A percentile compares a stretch with the other conserved stretches of the same genome.
These are phyloP conservation scores for Lycium ferocissimum DNA, from an alignment of 257 asterid genomes.

Conservation along the genomic window DNA sequence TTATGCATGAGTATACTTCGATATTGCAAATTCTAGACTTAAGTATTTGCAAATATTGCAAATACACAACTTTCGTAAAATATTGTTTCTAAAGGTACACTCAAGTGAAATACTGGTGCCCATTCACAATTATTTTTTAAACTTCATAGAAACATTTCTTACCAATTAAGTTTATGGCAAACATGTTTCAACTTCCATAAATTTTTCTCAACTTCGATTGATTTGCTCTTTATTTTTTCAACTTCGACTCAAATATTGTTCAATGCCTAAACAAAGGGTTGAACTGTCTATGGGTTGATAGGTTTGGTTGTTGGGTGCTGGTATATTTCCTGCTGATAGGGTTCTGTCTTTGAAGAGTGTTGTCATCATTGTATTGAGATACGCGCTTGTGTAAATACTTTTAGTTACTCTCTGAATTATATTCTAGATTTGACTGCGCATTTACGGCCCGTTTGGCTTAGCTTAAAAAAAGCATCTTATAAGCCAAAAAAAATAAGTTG, in stretches of 20 bases:
- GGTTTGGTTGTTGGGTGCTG: slow-evolving; percentile 13
- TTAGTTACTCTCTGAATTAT: not conserved
- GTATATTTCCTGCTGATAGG: not conserved
- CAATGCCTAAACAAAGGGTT: not conserved
- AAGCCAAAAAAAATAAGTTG: too few relatives aligned
- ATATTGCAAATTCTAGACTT: not conserved
- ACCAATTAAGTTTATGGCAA: not conserved
- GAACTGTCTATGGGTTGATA: not conserved
- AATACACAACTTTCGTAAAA: not conserved
- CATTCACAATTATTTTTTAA: not conserved
- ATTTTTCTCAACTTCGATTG: not conserved
- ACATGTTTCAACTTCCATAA: not conserved
- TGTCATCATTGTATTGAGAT: not conserved
- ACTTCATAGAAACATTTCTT: not conserved
- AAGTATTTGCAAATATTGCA: not conserved
- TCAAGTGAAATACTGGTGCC: not conserved
- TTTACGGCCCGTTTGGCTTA: too few relatives aligned
- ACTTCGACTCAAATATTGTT: not conserved
- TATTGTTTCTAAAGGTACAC: not conserved
- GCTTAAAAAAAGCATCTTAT: too few relatives aligned
- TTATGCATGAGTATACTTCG: not conserved
- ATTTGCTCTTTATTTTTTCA: not conserved
- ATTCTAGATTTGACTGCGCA: not conserved
- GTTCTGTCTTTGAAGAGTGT: not conserved
- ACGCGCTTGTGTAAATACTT: not conserved